phyloP scores from a whole-genome alignment of 176 grass and related monocot genomes.

The Zoysia japonica region DNA sequence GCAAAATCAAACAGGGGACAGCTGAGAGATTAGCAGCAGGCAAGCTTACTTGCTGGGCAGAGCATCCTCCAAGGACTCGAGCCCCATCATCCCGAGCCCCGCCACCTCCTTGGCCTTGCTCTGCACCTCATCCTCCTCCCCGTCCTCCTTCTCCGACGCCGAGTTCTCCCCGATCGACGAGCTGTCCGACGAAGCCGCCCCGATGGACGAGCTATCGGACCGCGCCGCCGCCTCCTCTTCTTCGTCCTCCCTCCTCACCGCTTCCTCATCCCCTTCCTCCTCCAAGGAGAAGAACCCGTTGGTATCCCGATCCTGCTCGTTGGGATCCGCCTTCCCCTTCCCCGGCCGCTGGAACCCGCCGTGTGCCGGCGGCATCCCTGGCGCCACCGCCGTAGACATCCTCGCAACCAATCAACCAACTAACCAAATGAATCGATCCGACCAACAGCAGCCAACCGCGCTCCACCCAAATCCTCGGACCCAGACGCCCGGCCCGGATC shows the following conservation, averaged over 20 bases:
- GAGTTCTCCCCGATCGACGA: constrained; percentile 60
- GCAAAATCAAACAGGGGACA: no score
- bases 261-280: neutral
- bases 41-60: constrained; percentile 63
- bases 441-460: neutral
- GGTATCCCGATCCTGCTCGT: constrained; percentile 16
- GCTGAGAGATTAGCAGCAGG: neutral
- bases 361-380: constrained; percentile 37
- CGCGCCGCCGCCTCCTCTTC: constrained; percentile 12
- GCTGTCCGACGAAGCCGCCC: constrained; percentile 51
- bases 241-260: neutral
- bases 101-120: constrained; percentile 23
- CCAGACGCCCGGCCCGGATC: constrained; percentile 1
- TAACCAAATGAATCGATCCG: neutral
- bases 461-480: neutral
- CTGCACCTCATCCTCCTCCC: constrained; percentile 38
- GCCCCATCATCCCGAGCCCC: constrained; percentile 32
- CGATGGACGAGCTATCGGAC: constrained; percentile 48
- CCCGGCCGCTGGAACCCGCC: constrained; percentile 29
- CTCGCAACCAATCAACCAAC: neutral
- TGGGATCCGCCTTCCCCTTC: constrained; percentile 31
- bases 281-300: constrained; percentile 15
- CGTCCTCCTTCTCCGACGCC: constrained; percentile 46
- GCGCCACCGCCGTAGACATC: constrained; percentile 44
- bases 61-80: constrained; percentile 62